These are phyloP conservation scores for Penicillium nucicola DNA, from an alignment of 495 filamentous ascomycete species.

Conservation along the genomic window DNA sequence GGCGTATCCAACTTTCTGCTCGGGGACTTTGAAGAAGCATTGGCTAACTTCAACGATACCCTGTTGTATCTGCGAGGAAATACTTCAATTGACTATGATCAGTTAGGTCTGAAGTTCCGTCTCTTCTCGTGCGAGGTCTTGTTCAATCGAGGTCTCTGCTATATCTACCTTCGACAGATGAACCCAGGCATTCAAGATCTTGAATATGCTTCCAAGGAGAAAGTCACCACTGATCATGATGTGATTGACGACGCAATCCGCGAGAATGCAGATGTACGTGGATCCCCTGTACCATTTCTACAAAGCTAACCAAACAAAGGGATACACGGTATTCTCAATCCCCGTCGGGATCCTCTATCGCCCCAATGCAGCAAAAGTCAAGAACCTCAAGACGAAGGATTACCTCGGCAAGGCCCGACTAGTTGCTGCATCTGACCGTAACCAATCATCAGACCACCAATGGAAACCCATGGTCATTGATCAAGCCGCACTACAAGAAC, in stretches of 20 bases:
- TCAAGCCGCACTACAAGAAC: slow-evolving; percentile 60
- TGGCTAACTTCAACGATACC: slow-evolving; percentile 99
- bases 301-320: slow-evolving; percentile 48
- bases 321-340: slow-evolving; percentile 98
- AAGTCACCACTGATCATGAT: slow-evolving; percentile 89
- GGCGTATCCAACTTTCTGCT: slow-evolving; percentile 97
- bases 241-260: slow-evolving; percentile 96
- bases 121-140: slow-evolving; percentile 96
- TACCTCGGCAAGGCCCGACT: slow-evolving; percentile 93
- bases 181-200: slow-evolving; percentile 88
- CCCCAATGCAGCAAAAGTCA: slow-evolving; percentile 96
- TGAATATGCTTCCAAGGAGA: slow-evolving; percentile 90
- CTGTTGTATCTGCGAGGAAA: slow-evolving; percentile 93
- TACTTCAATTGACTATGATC: slow-evolving; percentile 96
- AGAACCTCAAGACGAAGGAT: slow-evolving; percentile 94
- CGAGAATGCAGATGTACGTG: slow-evolving; percentile 85
- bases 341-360: slow-evolving; percentile 93
- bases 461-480: slow-evolving; percentile 23
- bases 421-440: slow-evolving; percentile 83
- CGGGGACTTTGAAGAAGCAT: slow-evolving; percentile 94
- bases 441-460: slow-evolving; percentile 20
- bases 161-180: slow-evolving; percentile 93
- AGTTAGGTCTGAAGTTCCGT: slow-evolving; percentile 93
- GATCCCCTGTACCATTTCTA: background rate
- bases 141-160: slow-evolving; percentile 97